These are phyloP conservation scores for Chrysanthemum lavandulifolium DNA, from an alignment of 129 eudicot species.

Conservation along the genomic window DNA sequence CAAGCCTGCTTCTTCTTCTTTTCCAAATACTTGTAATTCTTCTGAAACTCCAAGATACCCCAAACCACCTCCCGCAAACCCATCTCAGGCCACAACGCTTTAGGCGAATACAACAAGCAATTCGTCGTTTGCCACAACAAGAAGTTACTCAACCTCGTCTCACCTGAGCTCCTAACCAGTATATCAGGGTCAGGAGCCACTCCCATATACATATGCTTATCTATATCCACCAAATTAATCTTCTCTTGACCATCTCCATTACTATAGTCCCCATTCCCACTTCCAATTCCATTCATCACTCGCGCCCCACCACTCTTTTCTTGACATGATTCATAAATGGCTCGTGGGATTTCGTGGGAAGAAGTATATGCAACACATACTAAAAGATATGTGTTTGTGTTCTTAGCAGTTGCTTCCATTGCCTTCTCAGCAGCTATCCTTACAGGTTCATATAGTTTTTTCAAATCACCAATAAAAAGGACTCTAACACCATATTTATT, in stretches of 20 bases:
- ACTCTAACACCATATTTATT: constrained; percentile 53
- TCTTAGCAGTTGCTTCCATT: constrained; percentile 46
- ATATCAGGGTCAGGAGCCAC: constrained; percentile 62
- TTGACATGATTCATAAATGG: constrained; percentile 45
- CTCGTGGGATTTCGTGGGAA: constrained; percentile 58
- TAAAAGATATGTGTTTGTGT: constrained; percentile 37
- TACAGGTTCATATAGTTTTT: constrained; percentile 47
- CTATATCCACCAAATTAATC: constrained; percentile 43
- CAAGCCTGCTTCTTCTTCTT: constrained; percentile 50
- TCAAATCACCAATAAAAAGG: constrained; percentile 53
- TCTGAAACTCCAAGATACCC: constrained; percentile 55
- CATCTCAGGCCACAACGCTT: constrained; percentile 64
- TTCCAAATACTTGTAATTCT: constrained; percentile 39
- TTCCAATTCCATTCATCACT: constrained; percentile 19
- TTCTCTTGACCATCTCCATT: constrained; percentile 11
- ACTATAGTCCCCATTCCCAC: background rate
- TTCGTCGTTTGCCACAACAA: constrained; percentile 61
- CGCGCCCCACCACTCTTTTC: constrained; percentile 28
- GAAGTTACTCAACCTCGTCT: constrained; percentile 65
- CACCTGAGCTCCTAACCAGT: constrained; percentile 66
- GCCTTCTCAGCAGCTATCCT: constrained; percentile 54
- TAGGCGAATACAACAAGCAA: constrained; percentile 42
- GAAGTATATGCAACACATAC: constrained; percentile 67
- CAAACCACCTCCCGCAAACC: constrained; percentile 60
- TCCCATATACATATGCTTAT: constrained; percentile 60